Base-by-base conservation (phyloP, 805 yeast genomes). In the Wickerhamiella lipophila region DNA sequence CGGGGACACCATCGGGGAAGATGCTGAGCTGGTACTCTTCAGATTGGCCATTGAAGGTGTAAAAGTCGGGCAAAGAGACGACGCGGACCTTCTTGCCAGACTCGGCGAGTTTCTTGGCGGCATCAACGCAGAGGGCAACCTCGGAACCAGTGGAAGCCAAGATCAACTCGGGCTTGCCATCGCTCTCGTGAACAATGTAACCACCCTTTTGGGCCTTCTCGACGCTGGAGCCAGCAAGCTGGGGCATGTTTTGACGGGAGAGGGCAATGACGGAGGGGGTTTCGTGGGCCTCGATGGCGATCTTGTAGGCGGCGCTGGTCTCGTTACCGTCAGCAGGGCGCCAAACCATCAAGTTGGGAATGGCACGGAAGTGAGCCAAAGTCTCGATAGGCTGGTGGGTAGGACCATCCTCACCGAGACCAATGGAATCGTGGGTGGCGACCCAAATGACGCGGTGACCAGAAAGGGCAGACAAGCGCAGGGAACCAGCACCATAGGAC, bases 201-300 rank as follows among this genome's bases (percentile, higher is more conserved):
- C 94, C 98, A 79, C 98, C 98, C 74, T 83, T 85, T 52, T 78
- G 55, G 51, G 97, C 96, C 71, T 81, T 82, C 76, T 85, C 96
- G 58, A 87, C 74, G 48, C 88, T 70, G 47, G 96, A 86, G 63
- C 95, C 95, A 67, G 79, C 89, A 64, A 92, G 79, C 70, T 92
- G 96, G 55, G 97, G 83, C 62, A 69, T 73, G 74, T 79, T 79
- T 70, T 82, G 89, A 72, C 89, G 81, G 50, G 86, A 73, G 55
- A 82, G 75, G 55, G 87, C 86, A 64, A 82, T 67, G 58, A 82
- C 68, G 51, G 83, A 72, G 50, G 89, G 89, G 50, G 85, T 80
- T 58, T 69, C 64, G 42, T 62, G 69, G 46, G 78, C 68, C 63
- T 71, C 74, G 53, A 82, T 58, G 49, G 88, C 77, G 55, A 69